Evolutionary conservation across 2,329 filamentous ascomycete species (phyloP), one percentile per base, ranked within the genome.

Genomic region (Mollisiaceae sp.): DNA sequence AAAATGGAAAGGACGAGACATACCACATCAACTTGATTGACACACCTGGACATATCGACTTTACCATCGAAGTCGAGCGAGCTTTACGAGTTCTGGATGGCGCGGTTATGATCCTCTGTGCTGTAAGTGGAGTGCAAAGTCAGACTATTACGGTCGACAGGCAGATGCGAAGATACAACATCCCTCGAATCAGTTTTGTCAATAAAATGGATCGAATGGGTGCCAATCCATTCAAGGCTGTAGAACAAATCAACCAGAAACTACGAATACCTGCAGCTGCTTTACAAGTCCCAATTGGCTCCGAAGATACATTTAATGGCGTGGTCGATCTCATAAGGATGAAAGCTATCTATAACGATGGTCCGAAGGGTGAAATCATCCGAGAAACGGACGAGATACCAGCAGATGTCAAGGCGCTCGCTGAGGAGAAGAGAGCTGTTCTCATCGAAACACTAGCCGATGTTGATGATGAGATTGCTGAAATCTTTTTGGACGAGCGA

Each of bases 121-220:
- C 95, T 68, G 95, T 98, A 67, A 97, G 92, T 75, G 95, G 95
- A 77, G 95, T 99, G 39, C 95, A 99, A 81, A 94, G 91, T 77
- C 95, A 99, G 81, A 99, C 95, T 22, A 97, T 97, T 74, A 99
- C 95, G 1, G 95, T 99, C 70, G 94, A 99, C 79, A 88, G 95
- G 73, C 95, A 99, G 82, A 99, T 99, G 95, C 92, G 93, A 83
- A 89, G 95, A 72, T 99, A 99, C 84, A 94, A 98, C 77, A 90
- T 99, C 69, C 95, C 95, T 67, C 87, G 95, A 73, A 89, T 99
- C 78, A 97, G 92, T 62, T 99, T 99, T 76, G 89, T 99, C 78
- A 99, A 99, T 84, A 99, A 99, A 85, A 98, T 99, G 94, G 95
- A 99, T 77, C 91, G 95, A 71, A 97, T 97, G 91, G 95, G 95